Conservation (phyloP, 148 eudicot genomes). For the Selenicereus undatus region DNA sequence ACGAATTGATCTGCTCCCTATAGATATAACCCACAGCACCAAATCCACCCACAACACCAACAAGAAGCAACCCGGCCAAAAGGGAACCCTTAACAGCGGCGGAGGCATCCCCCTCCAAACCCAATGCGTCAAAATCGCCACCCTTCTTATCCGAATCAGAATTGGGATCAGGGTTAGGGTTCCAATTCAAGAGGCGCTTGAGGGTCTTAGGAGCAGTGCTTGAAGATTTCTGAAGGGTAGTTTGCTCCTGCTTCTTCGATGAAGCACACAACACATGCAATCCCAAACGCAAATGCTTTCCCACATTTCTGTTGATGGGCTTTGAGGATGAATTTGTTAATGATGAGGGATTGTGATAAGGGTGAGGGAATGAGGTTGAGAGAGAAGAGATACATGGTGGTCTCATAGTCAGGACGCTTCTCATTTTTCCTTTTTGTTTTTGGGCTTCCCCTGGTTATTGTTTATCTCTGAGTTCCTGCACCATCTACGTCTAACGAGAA, state of each 20-base stretch:
- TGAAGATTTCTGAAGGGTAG: slow-evolving; percentile 38
- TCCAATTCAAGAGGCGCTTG: slow-evolving; percentile 45
- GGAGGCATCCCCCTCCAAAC: slow-evolving; percentile 36
- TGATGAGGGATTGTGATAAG: background rate
- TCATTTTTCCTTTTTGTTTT: slow-evolving; percentile 27
- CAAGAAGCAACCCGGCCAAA: slow-evolving; percentile 78
- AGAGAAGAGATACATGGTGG: slow-evolving; percentile 26
- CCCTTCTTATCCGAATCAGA: slow-evolving; percentile 5
- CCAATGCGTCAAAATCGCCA: slow-evolving; percentile 19
- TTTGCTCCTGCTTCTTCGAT: slow-evolving; percentile 47
- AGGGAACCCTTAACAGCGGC: slow-evolving; percentile 71
- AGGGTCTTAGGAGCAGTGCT: slow-evolving; percentile 38
- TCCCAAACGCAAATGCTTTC: slow-evolving; percentile 30
- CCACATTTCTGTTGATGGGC: slow-evolving; percentile 3
- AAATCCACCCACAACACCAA: slow-evolving; percentile 86
- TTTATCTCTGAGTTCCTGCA: background rate
- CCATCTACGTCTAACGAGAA: background rate
- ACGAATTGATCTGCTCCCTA: slow-evolving; percentile 74
- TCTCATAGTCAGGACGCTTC: slow-evolving; percentile 21
- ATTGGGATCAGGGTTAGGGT: slow-evolving; percentile 23
- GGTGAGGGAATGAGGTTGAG: slow-evolving; percentile 15
- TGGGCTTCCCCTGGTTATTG: background rate
- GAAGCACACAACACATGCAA: slow-evolving; percentile 60
- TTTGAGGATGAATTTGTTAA: background rate
- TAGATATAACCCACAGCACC: slow-evolving; percentile 76